Evolutionary conservation across 495 filamentous ascomycete genomes (phyloP), one percentile per base, ranked within the genome.

Genomic region (Cetradonia linearis): DNA sequence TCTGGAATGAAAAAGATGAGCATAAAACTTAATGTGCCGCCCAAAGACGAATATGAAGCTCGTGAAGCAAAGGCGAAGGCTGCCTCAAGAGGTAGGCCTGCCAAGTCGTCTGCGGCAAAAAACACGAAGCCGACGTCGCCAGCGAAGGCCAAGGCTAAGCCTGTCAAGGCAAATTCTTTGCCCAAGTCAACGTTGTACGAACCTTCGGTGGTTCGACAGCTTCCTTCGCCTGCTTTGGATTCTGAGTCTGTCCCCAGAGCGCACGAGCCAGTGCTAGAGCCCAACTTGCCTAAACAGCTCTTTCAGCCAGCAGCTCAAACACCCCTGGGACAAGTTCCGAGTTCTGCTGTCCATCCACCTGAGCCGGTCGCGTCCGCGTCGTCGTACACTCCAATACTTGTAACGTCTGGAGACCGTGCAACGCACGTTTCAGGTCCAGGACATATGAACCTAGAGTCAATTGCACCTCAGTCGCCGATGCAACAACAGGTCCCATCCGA

Each of bases 1-100:
- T 74, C 77, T n/a, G 82, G 81, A 14, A 77, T 92, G 70, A 85
- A 85, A 65, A 86, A 83, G 64, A 70, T 77, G 62, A 74, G 71
- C 33, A 83, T 94, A 64, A 91, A 85, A 65, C 75, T 94, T 52
- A 88, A 83, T 47, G 75, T 92, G 44, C 76, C 87, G 0, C 81
- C 86, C 0, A 81, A 85, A 28, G 83, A 89, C 59, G 84, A 88
- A 66, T 78, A 85, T 58, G 86, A 87, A 37, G 80, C 79, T 7
- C 73, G 78, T 34, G 78, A 82, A 65, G 71, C 70, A 31, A 72
- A 75, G 53, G 67, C 70, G 9, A 71, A 66, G 38, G 31, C 59
- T 55, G 54, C 64, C 9, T 31, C 61, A 61, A 20, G 74, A 76
- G 65, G 73, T 68, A 58, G 44, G 25, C 58, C 55, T 57, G 68